Percentiles rank a stretch among this genome's conserved stretches.
Evolutionary conservation across 2,329 filamentous ascomycete genomes (phyloP).

Genomic region (Arthrobotrys sphaeroides): DNA sequence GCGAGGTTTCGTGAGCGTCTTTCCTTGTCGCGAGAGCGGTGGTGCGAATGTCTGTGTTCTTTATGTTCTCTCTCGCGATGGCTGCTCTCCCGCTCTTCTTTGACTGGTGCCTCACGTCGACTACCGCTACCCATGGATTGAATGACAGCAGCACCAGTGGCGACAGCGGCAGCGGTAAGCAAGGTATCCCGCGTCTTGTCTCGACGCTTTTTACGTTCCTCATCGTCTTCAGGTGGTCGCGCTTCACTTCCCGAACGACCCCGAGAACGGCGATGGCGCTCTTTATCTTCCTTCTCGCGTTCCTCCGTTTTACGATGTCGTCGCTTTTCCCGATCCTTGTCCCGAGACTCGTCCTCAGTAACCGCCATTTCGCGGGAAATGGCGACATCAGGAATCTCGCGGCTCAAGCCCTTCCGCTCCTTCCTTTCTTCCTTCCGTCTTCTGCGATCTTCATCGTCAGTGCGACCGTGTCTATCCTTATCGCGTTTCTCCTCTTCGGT

Average conservation of each 20-base stretch:
- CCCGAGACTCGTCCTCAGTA: conserved; percentile 44
- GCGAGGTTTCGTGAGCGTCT: conserved; percentile 27
- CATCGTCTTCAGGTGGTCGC: conserved; percentile 27
- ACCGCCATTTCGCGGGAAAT: conserved; percentile 25
- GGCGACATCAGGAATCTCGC: conserved; percentile 35
- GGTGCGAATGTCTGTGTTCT: conserved; percentile 22
- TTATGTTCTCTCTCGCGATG: conserved; percentile 18
- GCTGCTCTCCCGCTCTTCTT: conserved; percentile 29
- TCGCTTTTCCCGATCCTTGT: conserved; percentile 40
- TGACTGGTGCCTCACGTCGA: conserved; percentile 26
- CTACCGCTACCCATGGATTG: conserved; percentile 43
- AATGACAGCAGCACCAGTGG: conserved; percentile 21
- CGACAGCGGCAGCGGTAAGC: conserved; percentile 30
- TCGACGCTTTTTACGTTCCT: conserved; percentile 39
- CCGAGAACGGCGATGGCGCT: conserved; percentile 35
- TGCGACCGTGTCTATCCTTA: conserved; percentile 27
- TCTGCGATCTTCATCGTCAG: conserved; percentile 46
- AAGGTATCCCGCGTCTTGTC: conserved; percentile 40
- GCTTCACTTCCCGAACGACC: conserved; percentile 33
- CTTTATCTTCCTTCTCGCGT: conserved; percentile 37
- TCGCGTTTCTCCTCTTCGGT: conserved; percentile 22
- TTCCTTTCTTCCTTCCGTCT: conserved; percentile 39
- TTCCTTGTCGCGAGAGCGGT: conserved; percentile 26
- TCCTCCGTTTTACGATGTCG: conserved; percentile 38
- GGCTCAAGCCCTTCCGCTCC: conserved; percentile 13